Evolutionary conservation across 1,139 yeast species (phyloP), one percentile per base, ranked within the genome.

Genomic region (Blastobotrys petasosporus): DNA sequence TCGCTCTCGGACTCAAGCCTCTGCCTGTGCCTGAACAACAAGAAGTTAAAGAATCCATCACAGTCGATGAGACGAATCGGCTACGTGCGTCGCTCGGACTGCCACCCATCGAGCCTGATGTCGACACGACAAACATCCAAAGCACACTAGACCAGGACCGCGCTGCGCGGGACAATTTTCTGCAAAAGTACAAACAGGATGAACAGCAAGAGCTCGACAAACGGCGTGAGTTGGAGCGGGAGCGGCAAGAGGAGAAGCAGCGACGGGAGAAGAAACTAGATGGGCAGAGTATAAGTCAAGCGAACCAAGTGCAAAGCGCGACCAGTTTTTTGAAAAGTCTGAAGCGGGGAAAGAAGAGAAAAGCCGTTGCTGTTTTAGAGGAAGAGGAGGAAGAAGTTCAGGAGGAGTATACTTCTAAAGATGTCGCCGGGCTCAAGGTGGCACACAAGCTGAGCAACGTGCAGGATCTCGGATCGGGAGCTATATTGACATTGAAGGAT

Each of bases 401-500:
- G 7, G 47, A 42, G 16, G 44, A 41, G 23, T 61, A 57, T 23
- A 50, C 59, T 2, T 49, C 61, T 0, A 57, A 56, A 12, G 69
- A 66, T 42, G 51, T 69, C 15, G 57, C 60, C 4, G 76, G 76
- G 1, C 48, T 76, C 3, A 68, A 65, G 37, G 74, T 80, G 8
- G 73, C 71, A 0, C 85, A 79, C 58, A 65, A 63, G 36, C 45
- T 67, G 4, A 57, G 60, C 5, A 79, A 75, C 17, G 57, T 79
- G n/a, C 59, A 60, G 2, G 61, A 56, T 5, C 49, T 71, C n/a
- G 58, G 59, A 6, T 69, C 68, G n/a, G 77, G 76, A 16, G 76
- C 77, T 0, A 69, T 85, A 1, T 66, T 87, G 45, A 85, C 92
- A 0, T 66, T 86, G 39, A 76, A 81, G 47, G 96, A 87, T 51